These are phyloP conservation scores for Brassica incana DNA, from an alignment of 345 rosid species.

Conservation along the genomic window DNA sequence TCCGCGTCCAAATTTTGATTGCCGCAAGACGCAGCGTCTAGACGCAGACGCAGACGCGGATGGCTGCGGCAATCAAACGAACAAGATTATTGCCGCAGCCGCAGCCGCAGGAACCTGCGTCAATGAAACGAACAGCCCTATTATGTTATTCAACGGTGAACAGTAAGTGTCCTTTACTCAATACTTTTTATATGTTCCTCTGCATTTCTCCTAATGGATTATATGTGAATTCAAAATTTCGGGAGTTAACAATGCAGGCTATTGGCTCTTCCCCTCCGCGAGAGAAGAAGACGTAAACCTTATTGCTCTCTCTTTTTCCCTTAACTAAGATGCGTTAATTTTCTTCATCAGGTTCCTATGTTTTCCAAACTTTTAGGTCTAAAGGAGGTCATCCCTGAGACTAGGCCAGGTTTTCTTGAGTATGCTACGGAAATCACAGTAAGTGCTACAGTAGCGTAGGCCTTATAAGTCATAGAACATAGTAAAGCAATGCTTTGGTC, in stretches of 20 bases:
- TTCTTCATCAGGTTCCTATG: background rate
- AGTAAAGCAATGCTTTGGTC: background rate
- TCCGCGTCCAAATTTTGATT: too few species aligned
- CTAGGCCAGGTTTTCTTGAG: constrained; percentile 65
- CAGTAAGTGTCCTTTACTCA: constrained; percentile 51
- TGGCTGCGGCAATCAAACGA: too few species aligned
- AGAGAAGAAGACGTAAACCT: constrained; percentile 61
- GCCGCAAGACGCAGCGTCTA: too few species aligned
- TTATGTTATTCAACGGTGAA: constrained; percentile 81
- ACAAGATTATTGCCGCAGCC: too few species aligned
- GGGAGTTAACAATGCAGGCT: constrained; percentile 50
- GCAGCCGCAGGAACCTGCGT: too few species aligned
- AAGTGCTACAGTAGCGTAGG: constrained; percentile 31
- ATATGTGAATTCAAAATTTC: background rate
- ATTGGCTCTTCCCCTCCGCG: constrained; percentile 61
- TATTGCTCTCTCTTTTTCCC: constrained; percentile 15
- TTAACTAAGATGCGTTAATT: constrained; percentile 5
- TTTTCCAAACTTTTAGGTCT: constrained; percentile 45
- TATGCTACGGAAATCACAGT: constrained; percentile 72
- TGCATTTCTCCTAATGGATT: background rate
- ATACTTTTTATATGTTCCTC: background rate
- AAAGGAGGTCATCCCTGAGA: constrained; percentile 59
- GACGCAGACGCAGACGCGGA: too few species aligned
- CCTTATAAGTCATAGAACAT: background rate
- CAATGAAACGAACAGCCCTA: too few species aligned